Evolutionary conservation across 306 rosid species (phyloP).

Genomic region (Prunus mongolica): DNA sequence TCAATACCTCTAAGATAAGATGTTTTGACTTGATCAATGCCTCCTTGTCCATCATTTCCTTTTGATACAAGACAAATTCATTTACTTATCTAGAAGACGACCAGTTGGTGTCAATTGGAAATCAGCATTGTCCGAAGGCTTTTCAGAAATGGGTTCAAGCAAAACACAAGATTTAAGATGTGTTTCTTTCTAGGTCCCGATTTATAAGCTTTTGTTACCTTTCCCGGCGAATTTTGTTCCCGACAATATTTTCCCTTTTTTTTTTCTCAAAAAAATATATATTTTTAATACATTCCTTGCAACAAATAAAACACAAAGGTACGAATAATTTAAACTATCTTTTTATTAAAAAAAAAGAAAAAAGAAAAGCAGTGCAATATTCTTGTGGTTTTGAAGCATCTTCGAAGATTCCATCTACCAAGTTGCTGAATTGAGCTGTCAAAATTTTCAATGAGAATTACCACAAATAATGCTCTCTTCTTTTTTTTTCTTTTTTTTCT

Average conservation of each 20-base stretch:
- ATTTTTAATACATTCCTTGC: too few relatives aligned
- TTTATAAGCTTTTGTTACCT: too few relatives aligned
- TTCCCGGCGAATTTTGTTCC: too few relatives aligned
- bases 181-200: too few relatives aligned
- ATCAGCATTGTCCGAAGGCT: conserved; percentile 30
- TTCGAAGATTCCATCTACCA: not conserved
- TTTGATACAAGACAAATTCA: not conserved
- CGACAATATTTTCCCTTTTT: too few relatives aligned
- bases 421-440: not conserved
- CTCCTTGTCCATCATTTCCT: conserved; percentile 23
- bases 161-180: conserved; percentile 57
- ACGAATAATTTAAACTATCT: too few relatives aligned
- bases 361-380: not conserved
- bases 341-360: not conserved
- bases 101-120: conserved; percentile 2
- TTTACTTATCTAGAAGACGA: conserved; percentile 17
- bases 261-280: too few relatives aligned
- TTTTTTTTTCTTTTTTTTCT: not conserved
- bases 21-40: conserved; percentile 30
- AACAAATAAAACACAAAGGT: too few relatives aligned
- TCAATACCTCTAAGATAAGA: conserved; percentile 46
- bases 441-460: not conserved
- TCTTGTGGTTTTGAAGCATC: not conserved
- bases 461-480: not conserved
- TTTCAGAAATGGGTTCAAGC: conserved; percentile 76